Percentiles rank a stretch among this genome's conserved stretches.
phyloP scores from a whole-genome alignment of 2,329 filamentous ascomycete genomes.

The Thyridium curvatum region DNA sequence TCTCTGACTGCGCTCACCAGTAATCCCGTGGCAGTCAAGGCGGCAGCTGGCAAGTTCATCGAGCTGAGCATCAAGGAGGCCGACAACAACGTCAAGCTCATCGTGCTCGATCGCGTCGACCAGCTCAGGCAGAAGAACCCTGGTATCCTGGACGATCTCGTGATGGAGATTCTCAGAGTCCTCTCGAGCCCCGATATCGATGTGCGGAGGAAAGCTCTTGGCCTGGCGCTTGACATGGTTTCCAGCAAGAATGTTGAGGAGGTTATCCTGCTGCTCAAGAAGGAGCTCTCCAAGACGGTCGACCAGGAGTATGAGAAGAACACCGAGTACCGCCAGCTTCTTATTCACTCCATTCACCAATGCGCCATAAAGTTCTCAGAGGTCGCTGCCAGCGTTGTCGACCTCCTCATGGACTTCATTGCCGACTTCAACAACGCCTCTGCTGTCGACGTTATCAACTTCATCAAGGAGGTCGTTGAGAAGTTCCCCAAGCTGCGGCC shows the following conservation, averaged over 20 bases:
- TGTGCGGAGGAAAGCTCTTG: conserved; percentile 84
- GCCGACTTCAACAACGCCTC: conserved; percentile 96
- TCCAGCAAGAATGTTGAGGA: conserved; percentile 99
- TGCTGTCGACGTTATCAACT: conserved; percentile 94
- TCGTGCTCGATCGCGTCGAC: conserved; percentile 86
- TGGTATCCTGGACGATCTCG: conserved; percentile 82
- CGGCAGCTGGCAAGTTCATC: conserved; percentile 91
- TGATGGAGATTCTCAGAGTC: conserved; percentile 95
- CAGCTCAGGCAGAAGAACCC: conserved; percentile 68
- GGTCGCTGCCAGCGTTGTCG: conserved; percentile 93
- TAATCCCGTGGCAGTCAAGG: conserved; percentile 97
- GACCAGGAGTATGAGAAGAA: conserved; percentile 99
- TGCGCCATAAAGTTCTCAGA: conserved; percentile 99
- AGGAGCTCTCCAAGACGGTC: conserved; percentile 94
- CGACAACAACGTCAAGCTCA: conserved; percentile 98
- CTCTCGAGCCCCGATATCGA: conserved; percentile 94
- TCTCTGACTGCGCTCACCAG: conserved; percentile 89
- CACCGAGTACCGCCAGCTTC: conserved; percentile 84
- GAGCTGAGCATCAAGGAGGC: conserved; percentile 96
- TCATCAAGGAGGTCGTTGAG: conserved; percentile 98
- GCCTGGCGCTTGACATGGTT: conserved; percentile 93
- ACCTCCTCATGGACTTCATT: conserved; percentile 97
- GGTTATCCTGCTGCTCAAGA: conserved; percentile 91
- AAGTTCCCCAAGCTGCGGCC: conserved; percentile 88
- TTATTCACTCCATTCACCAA: conserved; percentile 96